Evolutionary conservation across 257 asterid species (phyloP).

Genomic region (Datura wrightii): DNA sequence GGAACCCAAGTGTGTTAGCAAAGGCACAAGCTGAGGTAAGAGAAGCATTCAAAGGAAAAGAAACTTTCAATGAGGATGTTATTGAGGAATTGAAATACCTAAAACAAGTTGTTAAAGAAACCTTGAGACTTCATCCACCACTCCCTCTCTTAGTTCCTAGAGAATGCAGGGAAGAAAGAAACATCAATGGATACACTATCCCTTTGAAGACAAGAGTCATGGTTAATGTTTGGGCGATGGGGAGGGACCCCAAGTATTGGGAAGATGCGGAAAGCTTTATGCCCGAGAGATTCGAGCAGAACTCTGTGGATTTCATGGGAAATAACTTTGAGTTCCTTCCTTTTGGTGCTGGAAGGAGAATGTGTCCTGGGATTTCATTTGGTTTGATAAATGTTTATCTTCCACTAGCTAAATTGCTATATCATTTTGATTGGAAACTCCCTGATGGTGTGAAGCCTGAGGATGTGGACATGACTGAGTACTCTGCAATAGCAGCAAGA

Average conservation of each 20-base stretch:
- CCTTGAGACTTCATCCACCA: not conserved
- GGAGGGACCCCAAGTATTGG: slow-evolving; percentile 6
- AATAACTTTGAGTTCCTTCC: slow-evolving; percentile 23
- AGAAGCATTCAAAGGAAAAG: slow-evolving; percentile 6
- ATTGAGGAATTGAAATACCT: not conserved
- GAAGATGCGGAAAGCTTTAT: not conserved
- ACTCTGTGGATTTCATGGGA: not conserved
- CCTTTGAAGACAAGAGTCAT: slow-evolving; percentile 22
- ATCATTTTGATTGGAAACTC: slow-evolving; percentile 15
- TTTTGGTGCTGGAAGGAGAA: slow-evolving; percentile 14
- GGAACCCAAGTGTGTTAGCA: slow-evolving; percentile 19
- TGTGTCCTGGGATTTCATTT: not conserved
- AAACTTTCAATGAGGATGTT: not conserved
- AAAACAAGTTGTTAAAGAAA: slow-evolving; percentile 26
- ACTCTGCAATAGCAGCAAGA: not conserved
- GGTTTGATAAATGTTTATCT: not conserved
- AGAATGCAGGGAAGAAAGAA: slow-evolving; percentile 21
- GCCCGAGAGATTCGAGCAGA: not conserved
- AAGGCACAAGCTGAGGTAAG: slow-evolving; percentile 30
- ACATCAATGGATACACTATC: slow-evolving; percentile 26
- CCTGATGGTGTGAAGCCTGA: not conserved
- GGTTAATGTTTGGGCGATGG: not conserved
- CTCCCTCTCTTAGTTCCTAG: not conserved
- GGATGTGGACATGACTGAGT: not conserved
- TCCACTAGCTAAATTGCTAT: not conserved